These are phyloP conservation scores for Trichoderma pleuroti DNA, from an alignment of 2,329 filamentous ascomycete species.

Conservation along the genomic window DNA sequence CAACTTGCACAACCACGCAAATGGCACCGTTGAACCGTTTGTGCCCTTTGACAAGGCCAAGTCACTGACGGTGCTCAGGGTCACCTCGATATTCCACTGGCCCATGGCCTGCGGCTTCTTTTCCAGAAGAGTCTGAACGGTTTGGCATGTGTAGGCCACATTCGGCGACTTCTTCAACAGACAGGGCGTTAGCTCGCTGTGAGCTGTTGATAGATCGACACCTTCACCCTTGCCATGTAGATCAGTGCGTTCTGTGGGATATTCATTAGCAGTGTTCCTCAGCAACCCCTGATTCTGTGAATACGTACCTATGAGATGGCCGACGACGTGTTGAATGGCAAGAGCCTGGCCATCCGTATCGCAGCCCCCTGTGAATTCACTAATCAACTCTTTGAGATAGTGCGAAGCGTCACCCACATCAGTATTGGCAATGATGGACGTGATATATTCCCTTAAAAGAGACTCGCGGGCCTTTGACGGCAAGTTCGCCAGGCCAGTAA, in stretches of 20 bases:
- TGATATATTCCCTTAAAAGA: constrained; percentile 34
- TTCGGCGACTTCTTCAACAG: constrained; percentile 34
- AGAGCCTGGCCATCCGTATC: constrained; percentile 41
- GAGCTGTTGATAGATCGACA: constrained; percentile 40
- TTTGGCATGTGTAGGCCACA: constrained; percentile 40
- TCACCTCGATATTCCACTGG: constrained; percentile 57
- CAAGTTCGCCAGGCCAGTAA: constrained; percentile 31
- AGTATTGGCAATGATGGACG: constrained; percentile 33
- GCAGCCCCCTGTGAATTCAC: constrained; percentile 29
- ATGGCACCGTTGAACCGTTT: constrained; percentile 37
- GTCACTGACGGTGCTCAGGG: constrained; percentile 44
- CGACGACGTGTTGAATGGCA: constrained; percentile 43
- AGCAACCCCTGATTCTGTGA: not conserved
- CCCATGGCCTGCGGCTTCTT: constrained; percentile 48
- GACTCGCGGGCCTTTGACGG: constrained; percentile 30
- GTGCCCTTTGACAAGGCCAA: constrained; percentile 29
- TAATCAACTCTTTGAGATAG: constrained; percentile 40
- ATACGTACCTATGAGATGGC: constrained; percentile 38
- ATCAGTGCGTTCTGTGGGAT: constrained; percentile 30
- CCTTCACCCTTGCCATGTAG: constrained; percentile 26
- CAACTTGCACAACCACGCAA: constrained; percentile 49
- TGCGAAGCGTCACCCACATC: constrained; percentile 32
- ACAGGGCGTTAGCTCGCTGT: constrained; percentile 39
- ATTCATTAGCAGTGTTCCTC: constrained; percentile 18
- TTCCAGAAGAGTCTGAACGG: constrained; percentile 47